phyloP scores from a whole-genome alignment of 2,329 filamentous ascomycete species.

The Fusarium haematococcum region DNA sequence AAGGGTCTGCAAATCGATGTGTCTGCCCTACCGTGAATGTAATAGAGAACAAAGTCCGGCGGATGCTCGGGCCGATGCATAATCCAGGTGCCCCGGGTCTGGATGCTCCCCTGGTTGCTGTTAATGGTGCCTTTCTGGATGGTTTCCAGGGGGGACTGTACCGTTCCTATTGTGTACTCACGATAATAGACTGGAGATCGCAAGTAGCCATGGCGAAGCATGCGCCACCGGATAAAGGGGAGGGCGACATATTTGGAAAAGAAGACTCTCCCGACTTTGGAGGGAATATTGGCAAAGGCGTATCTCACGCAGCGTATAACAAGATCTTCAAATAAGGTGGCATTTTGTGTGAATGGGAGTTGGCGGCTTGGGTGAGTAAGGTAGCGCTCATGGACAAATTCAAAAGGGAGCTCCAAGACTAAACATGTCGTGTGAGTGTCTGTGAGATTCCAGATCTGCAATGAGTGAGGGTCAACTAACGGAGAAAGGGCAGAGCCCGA shows the following conservation, averaged over 20 bases:
- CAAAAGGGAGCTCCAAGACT: slow-evolving; percentile 47
- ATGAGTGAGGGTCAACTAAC: slow-evolving; percentile 57
- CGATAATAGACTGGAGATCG: slow-evolving; percentile 73
- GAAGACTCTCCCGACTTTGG: slow-evolving; percentile 78
- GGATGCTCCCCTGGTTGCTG: slow-evolving; percentile 49
- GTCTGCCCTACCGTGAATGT: slow-evolving; percentile 75
- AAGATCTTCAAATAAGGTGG: slow-evolving; percentile 81
- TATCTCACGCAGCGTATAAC: slow-evolving; percentile 83
- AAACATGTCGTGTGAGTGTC: slow-evolving; percentile 25
- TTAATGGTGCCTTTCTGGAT: background rate
- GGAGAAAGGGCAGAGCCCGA: slow-evolving; percentile 75
- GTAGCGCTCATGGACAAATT: slow-evolving; percentile 49
- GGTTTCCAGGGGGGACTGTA: slow-evolving; percentile 22
- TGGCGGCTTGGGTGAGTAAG: slow-evolving; percentile 44
- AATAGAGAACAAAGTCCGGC: slow-evolving; percentile 85
- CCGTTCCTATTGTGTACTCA: slow-evolving; percentile 55
- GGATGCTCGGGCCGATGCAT: slow-evolving; percentile 67
- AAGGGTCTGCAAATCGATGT: background rate
- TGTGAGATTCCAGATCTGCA: background rate
- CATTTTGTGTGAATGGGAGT: slow-evolving; percentile 74
- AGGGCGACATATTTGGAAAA: slow-evolving; percentile 79
- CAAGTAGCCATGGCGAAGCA: slow-evolving; percentile 77
- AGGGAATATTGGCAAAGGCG: slow-evolving; percentile 78
- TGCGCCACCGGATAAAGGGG: slow-evolving; percentile 80
- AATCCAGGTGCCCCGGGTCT: slow-evolving; percentile 76